Base-by-base conservation (phyloP, 2,329 filamentous ascomycete species). In the Fusarium nematophilum region DNA sequence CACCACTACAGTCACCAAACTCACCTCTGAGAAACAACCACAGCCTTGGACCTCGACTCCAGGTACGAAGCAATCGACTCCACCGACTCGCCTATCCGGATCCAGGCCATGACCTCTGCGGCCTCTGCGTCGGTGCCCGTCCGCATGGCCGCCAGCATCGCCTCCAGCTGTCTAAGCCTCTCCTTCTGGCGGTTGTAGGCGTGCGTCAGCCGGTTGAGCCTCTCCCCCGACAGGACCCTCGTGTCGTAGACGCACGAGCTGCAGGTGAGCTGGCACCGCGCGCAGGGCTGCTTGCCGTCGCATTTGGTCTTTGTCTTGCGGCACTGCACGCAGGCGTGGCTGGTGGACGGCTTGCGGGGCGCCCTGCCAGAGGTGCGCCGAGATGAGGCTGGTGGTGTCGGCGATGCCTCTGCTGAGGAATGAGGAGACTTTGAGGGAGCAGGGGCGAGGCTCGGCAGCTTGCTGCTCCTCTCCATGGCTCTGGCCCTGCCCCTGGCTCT, bases 251-350 rank as follows among this genome's bases (percentile, higher is more conserved):
- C 34, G 33, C 54, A 56, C 9, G 17, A 23, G 36, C 34, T 36
- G 10, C 55, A 33, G 17, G n/a, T 40, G 30, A 33, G 15, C 27
- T 30, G 40, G 25, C 59, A 59, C 17, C 45, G 37, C 0, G 9
- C 11, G 5, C 49, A 60, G 10, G 59, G 40, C 11, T 56, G 29
- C 9, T 21, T 40, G 23, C 59, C 59, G 6, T 63, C 59, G 5
- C 59, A 59, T 15, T 31, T 60, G 14, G 36, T 52, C 33, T 59
- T 62, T 26, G 44, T 44, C 33, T 57, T 62, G 5, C 57, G 53
- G 10, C 57, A 62, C 4, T 29, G 42, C 3, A 52, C 21, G 7
- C 45, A 56, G 4, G 59, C 59, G 8, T 45, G 33, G 9, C 51
- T 56, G 1, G 40, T 60, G 21, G 40, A 31, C 6, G 37, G 3